Conservation (phyloP, 1,284 basidiomycete species). For the Abortiporus biennis region DNA sequence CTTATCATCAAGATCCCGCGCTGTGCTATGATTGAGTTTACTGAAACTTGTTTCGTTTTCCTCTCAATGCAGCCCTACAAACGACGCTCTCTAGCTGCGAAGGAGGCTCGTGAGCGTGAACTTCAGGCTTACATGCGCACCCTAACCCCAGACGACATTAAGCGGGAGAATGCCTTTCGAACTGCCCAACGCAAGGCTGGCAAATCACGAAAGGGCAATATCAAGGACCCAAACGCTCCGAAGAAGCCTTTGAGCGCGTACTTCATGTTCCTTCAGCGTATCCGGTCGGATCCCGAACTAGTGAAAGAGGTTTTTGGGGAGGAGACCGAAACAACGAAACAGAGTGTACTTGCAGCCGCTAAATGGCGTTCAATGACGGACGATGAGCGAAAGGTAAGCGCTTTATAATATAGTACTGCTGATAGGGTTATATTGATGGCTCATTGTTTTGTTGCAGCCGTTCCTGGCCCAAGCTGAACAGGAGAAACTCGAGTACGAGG, state of each 20-base stretch:
- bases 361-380: slow-evolving; percentile 91
- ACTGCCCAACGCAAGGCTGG: slow-evolving; percentile 91
- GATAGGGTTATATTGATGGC: slow-evolving; percentile 9
- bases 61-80: slow-evolving; percentile 64
- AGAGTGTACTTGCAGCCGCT: slow-evolving; percentile 89
- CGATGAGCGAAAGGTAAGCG: slow-evolving; percentile 80
- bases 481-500: slow-evolving; percentile 89
- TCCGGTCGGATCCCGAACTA: slow-evolving; percentile 68
- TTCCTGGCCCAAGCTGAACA: slow-evolving; percentile 88
- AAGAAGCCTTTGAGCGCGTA: slow-evolving; percentile 95
- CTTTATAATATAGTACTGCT: slow-evolving; percentile 9
- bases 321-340: slow-evolving; percentile 91
- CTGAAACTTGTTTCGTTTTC: slow-evolving; percentile 13
- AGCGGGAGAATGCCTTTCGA: slow-evolving; percentile 87
- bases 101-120: slow-evolving; percentile 80
- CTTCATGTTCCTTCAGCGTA: slow-evolving; percentile 91
- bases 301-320: slow-evolving; percentile 85
- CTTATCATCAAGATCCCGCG: slow-evolving; percentile 3
- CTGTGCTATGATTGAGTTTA: background rate
- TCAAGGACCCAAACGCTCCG: slow-evolving; percentile 95
- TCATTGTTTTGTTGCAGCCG: slow-evolving; percentile 43
- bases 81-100: slow-evolving; percentile 75
- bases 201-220: slow-evolving; percentile 89
- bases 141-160: slow-evolving; percentile 92
- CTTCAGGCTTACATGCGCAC: slow-evolving; percentile 83